Evolutionary conservation across 305 asterid genomes (phyloP), one percentile per base, ranked within the genome.

Genomic region (Plantago rigida): DNA sequence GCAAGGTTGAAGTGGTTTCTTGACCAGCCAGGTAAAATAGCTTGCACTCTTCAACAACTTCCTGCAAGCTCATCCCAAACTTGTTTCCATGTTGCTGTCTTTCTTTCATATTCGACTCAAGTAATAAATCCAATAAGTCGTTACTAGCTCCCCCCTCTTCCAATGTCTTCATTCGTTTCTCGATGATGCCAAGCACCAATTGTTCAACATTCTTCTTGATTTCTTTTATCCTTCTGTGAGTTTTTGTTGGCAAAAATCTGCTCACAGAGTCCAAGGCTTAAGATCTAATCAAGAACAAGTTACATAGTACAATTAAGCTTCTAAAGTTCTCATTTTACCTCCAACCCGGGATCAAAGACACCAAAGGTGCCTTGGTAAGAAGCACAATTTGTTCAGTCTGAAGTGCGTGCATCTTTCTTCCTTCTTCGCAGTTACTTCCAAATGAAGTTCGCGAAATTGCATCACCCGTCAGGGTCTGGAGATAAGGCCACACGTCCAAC

Each of bases 371-470:
- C 48, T 74, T 49, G 13, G 67, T 5, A 22, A 74, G 5, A 49
- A 56, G 59, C 1, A 3, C 34, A 0, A 13, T 51, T 24, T 74
- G 86, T 69, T 80, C 77, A 22, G 26, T 22, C 26, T 22, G 26
- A 22, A 22, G 26, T 22, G 26, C 26, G 26, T 22, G 26, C 26
- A 22, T 22, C 26, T 22, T 22, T 22, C 26, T 22, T 22, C 26
- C 26, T 22, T 22, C 26, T 22, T 22, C 66, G 26, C 66, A 84
- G 66, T 57, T 79, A 60, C 85, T 76, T 0, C 88, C 93, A 29
- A 82, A 84, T 3, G 88, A 83, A 53, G 84, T 75, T 42, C 84
- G 72, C n/a, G 93, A 80, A 50, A 84, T 82, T 9, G 71, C 82
- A 36, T 82, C 81, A 12, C 85, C 60, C 0, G 93, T 64, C 51